Conservation (phyloP, 306 rosid species). For the Quercus wislizeni region DNA sequence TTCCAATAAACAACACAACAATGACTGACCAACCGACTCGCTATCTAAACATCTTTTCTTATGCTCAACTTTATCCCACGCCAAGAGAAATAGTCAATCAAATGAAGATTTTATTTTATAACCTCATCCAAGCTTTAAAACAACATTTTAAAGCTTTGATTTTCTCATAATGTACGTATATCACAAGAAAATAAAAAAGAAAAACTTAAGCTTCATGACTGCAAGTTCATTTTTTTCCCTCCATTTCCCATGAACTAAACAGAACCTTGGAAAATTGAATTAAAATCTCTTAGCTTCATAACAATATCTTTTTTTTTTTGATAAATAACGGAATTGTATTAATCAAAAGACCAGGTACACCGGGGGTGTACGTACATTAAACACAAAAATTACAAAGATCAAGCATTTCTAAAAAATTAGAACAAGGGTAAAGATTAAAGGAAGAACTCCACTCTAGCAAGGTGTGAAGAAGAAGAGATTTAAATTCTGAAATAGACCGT, state of each 20-base stretch:
- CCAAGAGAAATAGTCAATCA: neutral
- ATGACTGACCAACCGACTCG: neutral
- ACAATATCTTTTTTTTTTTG: neutral
- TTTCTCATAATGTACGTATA: neutral
- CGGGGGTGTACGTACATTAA: no score
- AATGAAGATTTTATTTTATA: neutral
- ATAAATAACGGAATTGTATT: no score
- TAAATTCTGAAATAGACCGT: no score
- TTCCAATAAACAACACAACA: neutral
- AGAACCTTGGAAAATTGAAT: constrained; percentile 14
- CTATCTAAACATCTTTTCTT: neutral
- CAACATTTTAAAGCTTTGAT: neutral
- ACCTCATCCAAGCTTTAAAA: neutral
- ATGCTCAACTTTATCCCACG: neutral
- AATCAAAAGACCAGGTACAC: no score
- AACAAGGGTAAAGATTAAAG: no score
- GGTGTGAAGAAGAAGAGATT: no score
- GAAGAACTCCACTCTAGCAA: no score
- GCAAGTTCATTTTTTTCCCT: neutral
- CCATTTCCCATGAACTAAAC: neutral
- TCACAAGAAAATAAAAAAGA: neutral
- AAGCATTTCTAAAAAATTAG: no score
- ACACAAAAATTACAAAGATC: no score
- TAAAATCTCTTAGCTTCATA: neutral
- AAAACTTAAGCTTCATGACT: neutral